Percentiles rank a stretch among this genome's conserved stretches.
Evolutionary conservation across 768 basidiomycete genomes (phyloP).

Genomic region (Suillus hirtellus): DNA sequence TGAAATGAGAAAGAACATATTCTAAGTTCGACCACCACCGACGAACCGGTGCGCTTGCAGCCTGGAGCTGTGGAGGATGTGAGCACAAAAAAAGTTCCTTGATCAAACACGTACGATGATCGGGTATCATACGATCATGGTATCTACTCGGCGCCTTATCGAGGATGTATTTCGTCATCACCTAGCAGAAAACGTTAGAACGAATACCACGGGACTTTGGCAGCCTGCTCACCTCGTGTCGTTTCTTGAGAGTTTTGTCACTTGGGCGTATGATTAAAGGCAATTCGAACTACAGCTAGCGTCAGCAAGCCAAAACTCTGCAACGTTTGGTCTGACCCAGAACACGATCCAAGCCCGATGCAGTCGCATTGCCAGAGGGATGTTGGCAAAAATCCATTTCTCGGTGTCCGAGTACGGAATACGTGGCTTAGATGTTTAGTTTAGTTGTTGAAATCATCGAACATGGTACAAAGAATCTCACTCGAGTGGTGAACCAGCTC

Average conservation of each 20-base stretch:
- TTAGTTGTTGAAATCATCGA: not conserved
- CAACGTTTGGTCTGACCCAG: constrained; percentile 36
- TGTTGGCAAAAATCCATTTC: constrained; percentile 55
- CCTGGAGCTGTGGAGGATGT: constrained; percentile 45
- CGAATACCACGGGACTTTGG: no score
- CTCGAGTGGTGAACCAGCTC: constrained; percentile 58
- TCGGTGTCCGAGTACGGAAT: constrained; percentile 40
- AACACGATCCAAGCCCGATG: constrained; percentile 55
- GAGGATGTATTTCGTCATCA: constrained; percentile 46
- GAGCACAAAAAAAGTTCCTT: not conserved
- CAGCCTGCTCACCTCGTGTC: constrained; percentile 14
- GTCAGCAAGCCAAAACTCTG: not conserved
- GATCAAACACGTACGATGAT: constrained; percentile 42
- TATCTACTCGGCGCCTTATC: constrained; percentile 50
- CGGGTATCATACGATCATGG: constrained; percentile 47
- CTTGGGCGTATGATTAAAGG: constrained; percentile 17
- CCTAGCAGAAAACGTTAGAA: constrained; percentile 28
- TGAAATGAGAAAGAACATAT: not conserved
- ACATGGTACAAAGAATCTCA: constrained; percentile 26
- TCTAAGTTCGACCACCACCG: not conserved
- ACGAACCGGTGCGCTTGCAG: constrained; percentile 51
- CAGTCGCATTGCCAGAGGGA: constrained; percentile 51
- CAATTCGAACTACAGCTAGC: constrained; percentile 20
- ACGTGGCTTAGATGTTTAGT: constrained; percentile 36
- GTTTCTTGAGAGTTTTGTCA: constrained; percentile 15